Evolutionary conservation across 352 stramenopile species (phyloP), one percentile per base, ranked within the genome.

Genomic region (Phytophthora pistaciae): DNA sequence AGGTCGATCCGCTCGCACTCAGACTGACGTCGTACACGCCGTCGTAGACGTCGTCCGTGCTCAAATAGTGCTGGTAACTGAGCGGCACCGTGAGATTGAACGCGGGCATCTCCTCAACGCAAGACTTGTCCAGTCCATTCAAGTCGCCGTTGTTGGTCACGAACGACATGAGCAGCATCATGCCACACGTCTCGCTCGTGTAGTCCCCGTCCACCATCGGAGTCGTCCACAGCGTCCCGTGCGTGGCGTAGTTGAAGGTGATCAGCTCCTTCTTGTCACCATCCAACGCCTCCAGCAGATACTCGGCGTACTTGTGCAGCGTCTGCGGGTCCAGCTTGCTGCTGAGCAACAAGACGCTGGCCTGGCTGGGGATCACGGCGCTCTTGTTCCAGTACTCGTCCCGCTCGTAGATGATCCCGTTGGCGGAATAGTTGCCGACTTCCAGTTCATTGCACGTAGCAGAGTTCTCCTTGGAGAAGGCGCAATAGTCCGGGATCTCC

Each of bases 351-450:
- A 91, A 40, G 16, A 90, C 82, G 42, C 72, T 87, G 1, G 79
- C 66, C 18, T 80, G 68, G 5, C 11, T 64, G 3, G 82, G 76
- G 33, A 88, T 82, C 8, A 44, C 68, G 8, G 80, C 78, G 9
- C 64, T 73, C 5, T 76, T 58, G 64, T 88, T 87, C 74, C 75
- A 91, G 68, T 87, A 88, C 46, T 80, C 53, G 56, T 91, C 79
- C 4, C 72, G 77, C 33, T 76, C 49, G 60, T 91, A 91, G 21
- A 75, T 38, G 38, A 88, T 44, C 36, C 36, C 36, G 36, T 44
- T 44, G 36, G 36, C 36, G 36, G 11, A 14, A 13, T 44, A 44
- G 36, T 18, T 44, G 36, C 36, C 36, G 4, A 44, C 36, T 14
- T n/a, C 13, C 36, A 44, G 36, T n/a, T 16, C 13, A 7, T 44